These are phyloP conservation scores for Xylariaceae sp. DNA, from an alignment of 2,329 filamentous ascomycete genomes.

Conservation along the genomic window DNA sequence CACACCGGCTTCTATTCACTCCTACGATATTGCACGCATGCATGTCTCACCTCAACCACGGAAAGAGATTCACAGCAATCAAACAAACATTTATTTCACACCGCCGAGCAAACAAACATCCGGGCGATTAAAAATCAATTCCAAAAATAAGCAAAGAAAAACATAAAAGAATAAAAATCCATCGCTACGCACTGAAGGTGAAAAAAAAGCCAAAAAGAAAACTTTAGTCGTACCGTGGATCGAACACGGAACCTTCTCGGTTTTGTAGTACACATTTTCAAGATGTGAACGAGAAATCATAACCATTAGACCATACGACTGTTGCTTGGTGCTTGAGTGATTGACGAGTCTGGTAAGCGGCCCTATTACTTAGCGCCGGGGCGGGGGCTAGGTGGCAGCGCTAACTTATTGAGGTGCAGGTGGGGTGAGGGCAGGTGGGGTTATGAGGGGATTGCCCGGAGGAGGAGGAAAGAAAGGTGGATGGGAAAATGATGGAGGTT, in stretches of 20 bases:
- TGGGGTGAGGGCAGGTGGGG: too few species aligned
- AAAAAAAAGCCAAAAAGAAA: not conserved
- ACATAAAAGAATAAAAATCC: not conserved
- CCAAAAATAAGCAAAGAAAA: not conserved
- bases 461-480: too few species aligned
- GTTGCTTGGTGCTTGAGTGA: not conserved
- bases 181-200: not conserved
- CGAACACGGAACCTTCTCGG: slow-evolving; percentile 22
- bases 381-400: too few species aligned
- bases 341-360: not conserved
- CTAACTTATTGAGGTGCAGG: too few species aligned
- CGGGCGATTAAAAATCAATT: not conserved
- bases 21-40: too few species aligned
- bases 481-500: too few species aligned
- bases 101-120: too few species aligned
- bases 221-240: slow-evolving; percentile 20
- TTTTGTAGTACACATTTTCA: slow-evolving; percentile 4
- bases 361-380: not conserved
- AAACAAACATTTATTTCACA: too few species aligned
- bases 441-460: too few species aligned
- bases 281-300: slow-evolving; percentile 21
- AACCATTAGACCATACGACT: slow-evolving; percentile 22
- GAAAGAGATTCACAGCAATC: too few species aligned
- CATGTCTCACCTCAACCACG: too few species aligned
- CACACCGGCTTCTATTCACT: too few species aligned